Percentiles rank a stretch among this genome's conserved stretches.
phyloP scores from a whole-genome alignment of 306 rosid species.

The Trichosanthes truncata region DNA sequence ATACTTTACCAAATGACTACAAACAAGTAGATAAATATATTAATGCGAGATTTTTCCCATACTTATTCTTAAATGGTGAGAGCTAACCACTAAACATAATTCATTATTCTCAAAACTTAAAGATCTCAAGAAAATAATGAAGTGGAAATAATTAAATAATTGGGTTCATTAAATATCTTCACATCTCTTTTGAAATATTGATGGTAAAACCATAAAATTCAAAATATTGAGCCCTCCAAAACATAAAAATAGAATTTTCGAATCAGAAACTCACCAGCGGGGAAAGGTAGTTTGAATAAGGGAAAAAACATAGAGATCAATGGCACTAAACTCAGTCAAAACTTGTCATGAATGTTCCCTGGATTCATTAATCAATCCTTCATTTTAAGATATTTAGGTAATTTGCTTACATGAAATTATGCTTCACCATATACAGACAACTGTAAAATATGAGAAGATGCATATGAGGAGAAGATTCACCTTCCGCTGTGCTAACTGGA shows the following conservation, averaged over 20 bases:
- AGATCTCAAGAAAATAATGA: background rate
- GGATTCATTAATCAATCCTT: background rate
- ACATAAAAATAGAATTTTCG: background rate
- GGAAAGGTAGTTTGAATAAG: background rate
- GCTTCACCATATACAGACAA: background rate
- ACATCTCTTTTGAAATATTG: background rate
- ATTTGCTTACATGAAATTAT: background rate
- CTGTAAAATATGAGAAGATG: background rate
- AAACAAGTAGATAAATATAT: background rate
- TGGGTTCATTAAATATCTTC: background rate
- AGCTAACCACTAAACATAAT: background rate
- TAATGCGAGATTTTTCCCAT: background rate
- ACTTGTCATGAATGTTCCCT: background rate
- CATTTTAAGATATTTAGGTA: background rate
- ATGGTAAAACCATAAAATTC: background rate
- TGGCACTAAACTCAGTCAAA: background rate
- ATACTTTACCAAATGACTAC: background rate
- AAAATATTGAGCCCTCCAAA: background rate
- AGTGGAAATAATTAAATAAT: background rate
- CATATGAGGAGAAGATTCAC: constrained; percentile 20
- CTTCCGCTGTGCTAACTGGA: constrained; percentile 38
- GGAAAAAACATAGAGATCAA: background rate
- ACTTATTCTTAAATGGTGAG: background rate
- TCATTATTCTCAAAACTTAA: background rate
- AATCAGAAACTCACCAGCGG: background rate